A percentile compares a stretch with the other conserved stretches of the same genome.
Conservation (phyloP, 257 asterid species). For the Thymus quinquecostatus region DNA sequence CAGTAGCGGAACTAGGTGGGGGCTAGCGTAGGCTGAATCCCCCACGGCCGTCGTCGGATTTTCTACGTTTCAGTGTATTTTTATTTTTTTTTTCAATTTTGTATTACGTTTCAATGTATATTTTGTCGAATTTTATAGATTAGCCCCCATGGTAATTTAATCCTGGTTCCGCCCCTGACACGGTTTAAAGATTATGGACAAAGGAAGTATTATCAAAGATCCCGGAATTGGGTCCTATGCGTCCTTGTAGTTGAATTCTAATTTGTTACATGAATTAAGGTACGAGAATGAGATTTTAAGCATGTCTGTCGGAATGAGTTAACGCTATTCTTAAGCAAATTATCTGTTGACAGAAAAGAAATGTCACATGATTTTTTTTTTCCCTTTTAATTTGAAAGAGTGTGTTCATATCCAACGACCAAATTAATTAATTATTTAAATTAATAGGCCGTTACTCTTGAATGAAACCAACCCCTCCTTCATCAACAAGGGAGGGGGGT, state of each 20-base stretch:
- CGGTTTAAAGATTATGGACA: too few species aligned
- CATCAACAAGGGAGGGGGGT: conserved; percentile 27
- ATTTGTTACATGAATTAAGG: conserved; percentile 26
- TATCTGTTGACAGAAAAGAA: conserved; percentile 47
- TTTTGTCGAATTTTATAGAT: too few species aligned
- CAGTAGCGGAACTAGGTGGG: too few species aligned
- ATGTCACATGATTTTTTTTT: conserved; percentile 29
- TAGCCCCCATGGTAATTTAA: too few species aligned
- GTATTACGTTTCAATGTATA: too few species aligned
- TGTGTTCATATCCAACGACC: conserved; percentile 20
- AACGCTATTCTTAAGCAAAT: conserved; percentile 68
- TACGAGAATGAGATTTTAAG: conserved; percentile 46
- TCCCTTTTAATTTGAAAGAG: conserved; percentile 7
- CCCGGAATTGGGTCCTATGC: background rate
- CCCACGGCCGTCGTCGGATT: too few species aligned
- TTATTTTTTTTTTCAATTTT: too few species aligned
- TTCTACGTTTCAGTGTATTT: too few species aligned
- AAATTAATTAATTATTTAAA: background rate
- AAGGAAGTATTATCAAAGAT: background rate
- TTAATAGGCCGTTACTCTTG: conserved; percentile 33
- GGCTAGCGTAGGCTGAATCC: too few species aligned
- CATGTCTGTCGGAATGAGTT: conserved; percentile 45
- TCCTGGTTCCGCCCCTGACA: too few species aligned
- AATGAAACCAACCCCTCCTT: conserved; percentile 37
- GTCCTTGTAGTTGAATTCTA: background rate